phyloP scores from a whole-genome alignment of 805 yeast genomes.

The Maudiozyma turicensis region DNA sequence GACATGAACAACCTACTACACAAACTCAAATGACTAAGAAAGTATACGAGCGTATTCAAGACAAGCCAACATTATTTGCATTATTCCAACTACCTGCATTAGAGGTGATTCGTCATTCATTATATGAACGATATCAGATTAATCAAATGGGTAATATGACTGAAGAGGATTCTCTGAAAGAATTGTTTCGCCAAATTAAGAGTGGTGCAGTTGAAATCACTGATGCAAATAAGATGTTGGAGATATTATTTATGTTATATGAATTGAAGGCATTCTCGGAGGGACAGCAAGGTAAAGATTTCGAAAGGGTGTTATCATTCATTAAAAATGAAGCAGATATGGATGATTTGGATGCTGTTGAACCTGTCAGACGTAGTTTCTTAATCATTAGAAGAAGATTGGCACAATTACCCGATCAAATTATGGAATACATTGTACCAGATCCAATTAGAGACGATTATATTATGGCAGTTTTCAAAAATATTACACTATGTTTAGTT shows the following conservation, averaged over 20 bases:
- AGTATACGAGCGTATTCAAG: background rate
- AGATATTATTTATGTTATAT: background rate
- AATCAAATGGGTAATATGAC: constrained; percentile 5
- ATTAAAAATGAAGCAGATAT: constrained; percentile 1
- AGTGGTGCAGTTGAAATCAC: background rate
- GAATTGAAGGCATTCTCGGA: background rate
- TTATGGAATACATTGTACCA: constrained; percentile 16
- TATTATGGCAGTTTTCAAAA: constrained; percentile 13
- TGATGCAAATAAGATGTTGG: background rate
- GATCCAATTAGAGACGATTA: constrained; percentile 13
- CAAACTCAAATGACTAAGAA: background rate
- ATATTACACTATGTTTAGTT: constrained; percentile 15
- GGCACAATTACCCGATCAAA: background rate
- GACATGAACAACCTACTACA: background rate
- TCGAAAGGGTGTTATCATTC: background rate
- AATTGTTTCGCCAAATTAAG: constrained; percentile 1
- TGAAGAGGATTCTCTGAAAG: constrained; percentile 1
- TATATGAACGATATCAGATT: background rate
- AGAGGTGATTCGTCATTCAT: background rate
- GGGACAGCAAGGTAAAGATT: background rate
- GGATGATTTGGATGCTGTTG: background rate
- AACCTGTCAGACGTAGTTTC: background rate
- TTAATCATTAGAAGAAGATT: background rate
- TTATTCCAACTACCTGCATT: background rate
- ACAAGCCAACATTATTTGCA: background rate